Evolutionary conservation across 78 protist genomes (phyloP).

Genomic region (Chrysochromulina tobinii): DNA sequence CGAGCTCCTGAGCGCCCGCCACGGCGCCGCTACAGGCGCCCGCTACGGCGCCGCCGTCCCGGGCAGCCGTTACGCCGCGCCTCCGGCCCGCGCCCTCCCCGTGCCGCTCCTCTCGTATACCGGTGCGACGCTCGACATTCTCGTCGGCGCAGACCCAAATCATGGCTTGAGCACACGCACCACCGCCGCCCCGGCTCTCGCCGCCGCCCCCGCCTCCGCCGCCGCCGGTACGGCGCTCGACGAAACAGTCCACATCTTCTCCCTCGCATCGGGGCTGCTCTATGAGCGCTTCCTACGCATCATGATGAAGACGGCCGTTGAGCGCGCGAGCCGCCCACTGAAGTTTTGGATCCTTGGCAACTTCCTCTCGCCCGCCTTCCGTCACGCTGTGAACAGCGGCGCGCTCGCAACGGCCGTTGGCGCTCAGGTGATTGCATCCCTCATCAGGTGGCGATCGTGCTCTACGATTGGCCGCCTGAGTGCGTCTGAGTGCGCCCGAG

Average conservation of each 20-base stretch:
- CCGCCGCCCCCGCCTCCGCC: background rate
- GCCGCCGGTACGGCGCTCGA: no score
- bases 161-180: no score
- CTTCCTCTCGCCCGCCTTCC: constrained; percentile 87
- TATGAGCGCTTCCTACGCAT: background rate
- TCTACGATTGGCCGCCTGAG: constrained; percentile 96
- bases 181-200: background rate
- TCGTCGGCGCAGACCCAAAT: no score
- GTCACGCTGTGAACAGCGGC: background rate
- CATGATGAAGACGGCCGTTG: background rate
- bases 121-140: no score
- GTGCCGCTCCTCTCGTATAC: no score
- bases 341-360: constrained; percentile 94
- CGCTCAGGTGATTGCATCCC: no score
- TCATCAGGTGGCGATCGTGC: constrained; percentile 82
- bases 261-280: constrained; percentile 95
- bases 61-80: no score
- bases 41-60: no score
- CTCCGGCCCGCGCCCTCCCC: no score
- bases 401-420: background rate
- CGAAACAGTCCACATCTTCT: constrained; percentile 83
- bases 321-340: constrained; percentile 69
- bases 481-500: constrained; percentile 33
- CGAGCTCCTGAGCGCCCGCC: no score
- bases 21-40: background rate